Base-by-base conservation (phyloP, 1,139 yeast species). In the Kazachstania sp. region DNA sequence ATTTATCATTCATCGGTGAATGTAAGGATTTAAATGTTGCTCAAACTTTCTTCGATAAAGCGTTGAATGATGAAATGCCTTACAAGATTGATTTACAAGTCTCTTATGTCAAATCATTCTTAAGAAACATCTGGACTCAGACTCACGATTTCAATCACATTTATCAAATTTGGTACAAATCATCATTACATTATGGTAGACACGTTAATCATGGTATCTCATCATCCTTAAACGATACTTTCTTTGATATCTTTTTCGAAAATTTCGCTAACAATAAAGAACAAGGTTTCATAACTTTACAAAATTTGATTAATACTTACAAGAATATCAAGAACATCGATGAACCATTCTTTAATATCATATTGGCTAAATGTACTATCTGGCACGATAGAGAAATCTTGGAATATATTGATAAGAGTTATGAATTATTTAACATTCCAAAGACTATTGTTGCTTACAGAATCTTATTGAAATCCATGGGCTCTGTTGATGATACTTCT, bases 291-390 rank as follows among this genome's bases (percentile, higher is more conserved):
- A 66, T 64, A 44, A 72, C 75, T 55, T 74, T 88, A 55, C 78
- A 78, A 57, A 71, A 75, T 36, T 64, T 83, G 37, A 81, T 86
- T 51, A 66, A 74, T 30, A 69, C 72, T 36, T 84, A 84, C 64
- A 74, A 78, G 44, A 72, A 71, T 42, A 70, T 77, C 52, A 79
- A 79, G 59, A 71, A 77, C 19, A 71, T 81, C 49, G 88, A 83
- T 64, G 87, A 86, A 63, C 79, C 86, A 2, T 84, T 88, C 59
- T 76, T 87, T 64, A 88, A 88, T 66, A 84, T 87, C 30, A 71
- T 86, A 46, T 72, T 87, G 49, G 77, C 88, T 37, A 81, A 82
- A 44, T 73, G 79, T 51, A 78, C 79, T 45, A 68, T 72, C 49
- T 86, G 95, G 95, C 74, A 74, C 42, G 83, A 82, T 60, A 74